These are phyloP conservation scores for Pseudogymnoascus sp. DNA, from an alignment of 2,329 filamentous ascomycete genomes.

Conservation along the genomic window DNA sequence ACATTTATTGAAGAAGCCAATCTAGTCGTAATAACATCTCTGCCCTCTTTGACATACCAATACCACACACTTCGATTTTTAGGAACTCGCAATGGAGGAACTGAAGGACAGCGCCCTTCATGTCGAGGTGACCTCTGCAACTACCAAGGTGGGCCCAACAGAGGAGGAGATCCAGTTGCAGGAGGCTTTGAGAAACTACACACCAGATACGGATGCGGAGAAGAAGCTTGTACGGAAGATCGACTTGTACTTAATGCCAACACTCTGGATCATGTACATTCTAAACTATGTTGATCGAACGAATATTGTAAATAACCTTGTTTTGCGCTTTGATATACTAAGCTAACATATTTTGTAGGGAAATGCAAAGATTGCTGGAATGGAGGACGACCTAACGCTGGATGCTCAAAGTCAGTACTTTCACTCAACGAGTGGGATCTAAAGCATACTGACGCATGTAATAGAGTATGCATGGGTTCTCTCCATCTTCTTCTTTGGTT, in stretches of 20 bases:
- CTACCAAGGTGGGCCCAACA: conserved; percentile 11
- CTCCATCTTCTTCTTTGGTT: conserved; percentile 41
- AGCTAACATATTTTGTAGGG: conserved; percentile 24
- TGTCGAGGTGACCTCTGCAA: conserved; percentile 15
- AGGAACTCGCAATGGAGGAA: not conserved
- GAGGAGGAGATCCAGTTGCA: conserved; percentile 20
- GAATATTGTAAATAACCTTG: conserved; percentile 34
- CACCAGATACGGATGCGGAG: conserved; percentile 22
- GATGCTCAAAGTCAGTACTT: conserved; percentile 11
- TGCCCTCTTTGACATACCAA: not conserved
- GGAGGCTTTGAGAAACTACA: conserved; percentile 26
- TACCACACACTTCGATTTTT: not conserved
- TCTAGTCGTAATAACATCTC: not conserved
- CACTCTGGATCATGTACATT: conserved; percentile 47
- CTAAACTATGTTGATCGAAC: conserved; percentile 47
- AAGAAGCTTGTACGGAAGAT: conserved; percentile 41
- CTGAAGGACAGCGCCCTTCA: conserved; percentile 12
- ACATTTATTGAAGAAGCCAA: not conserved
- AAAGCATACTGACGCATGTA: conserved; percentile 1
- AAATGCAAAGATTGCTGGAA: conserved; percentile 46
- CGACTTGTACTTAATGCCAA: conserved; percentile 46
- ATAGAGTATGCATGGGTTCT: conserved; percentile 19
- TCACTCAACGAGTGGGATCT: not conserved
- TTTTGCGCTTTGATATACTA: not conserved
- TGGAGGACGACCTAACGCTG: conserved; percentile 42